Base-by-base conservation (phyloP, 495 filamentous ascomycete genomes). In the Copromyces sp. region DNA sequence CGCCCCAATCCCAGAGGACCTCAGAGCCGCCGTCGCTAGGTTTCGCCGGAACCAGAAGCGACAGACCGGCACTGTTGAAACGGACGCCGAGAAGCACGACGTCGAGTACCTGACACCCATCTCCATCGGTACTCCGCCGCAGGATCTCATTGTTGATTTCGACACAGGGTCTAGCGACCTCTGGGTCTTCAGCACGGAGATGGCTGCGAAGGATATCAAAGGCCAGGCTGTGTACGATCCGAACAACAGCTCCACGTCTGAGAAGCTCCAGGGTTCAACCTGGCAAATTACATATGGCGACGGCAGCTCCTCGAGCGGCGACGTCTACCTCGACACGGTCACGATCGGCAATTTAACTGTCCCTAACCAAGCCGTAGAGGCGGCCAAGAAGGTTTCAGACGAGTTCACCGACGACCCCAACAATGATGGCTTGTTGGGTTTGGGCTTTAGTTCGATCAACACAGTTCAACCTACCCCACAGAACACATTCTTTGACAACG, bases 131-230 rank as follows among this genome's bases (percentile, higher is more conserved):
- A 84, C 78, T 1, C 83, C 83, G 1, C 81, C 82, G 14, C 87
- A 89, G 70, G 86, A 84, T 5, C 77, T 93, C 75, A 86, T 89
- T 75, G 76, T 94, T 72, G 89, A 93, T 78, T 86, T 93, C 76
- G 92, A 94, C 78, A 93, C 92, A 47, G 92, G 92, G 4, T 91
- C 89, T 45, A 87, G 90, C 59, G 92, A 94, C 82, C 87, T 94
- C 85, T 93, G 82, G 83, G 82, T 83, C 29, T 82, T 84, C 75
- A 80, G 77, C 74, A 77, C 78, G 20, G 74, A 80, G 72, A 78
- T 78, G 1, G 20, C 74, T 14, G 44, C 65, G 38, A 68, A 38
- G 41, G 75, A 78, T 40, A 73, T 81, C 39, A 73, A 78, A 29
- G 81, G 89, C 32, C 91, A 94, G 80, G 79, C 80, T 20, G 53